Base-by-base conservation (phyloP, 2,329 filamentous ascomycete genomes). In the Paradendryphiella salina region DNA sequence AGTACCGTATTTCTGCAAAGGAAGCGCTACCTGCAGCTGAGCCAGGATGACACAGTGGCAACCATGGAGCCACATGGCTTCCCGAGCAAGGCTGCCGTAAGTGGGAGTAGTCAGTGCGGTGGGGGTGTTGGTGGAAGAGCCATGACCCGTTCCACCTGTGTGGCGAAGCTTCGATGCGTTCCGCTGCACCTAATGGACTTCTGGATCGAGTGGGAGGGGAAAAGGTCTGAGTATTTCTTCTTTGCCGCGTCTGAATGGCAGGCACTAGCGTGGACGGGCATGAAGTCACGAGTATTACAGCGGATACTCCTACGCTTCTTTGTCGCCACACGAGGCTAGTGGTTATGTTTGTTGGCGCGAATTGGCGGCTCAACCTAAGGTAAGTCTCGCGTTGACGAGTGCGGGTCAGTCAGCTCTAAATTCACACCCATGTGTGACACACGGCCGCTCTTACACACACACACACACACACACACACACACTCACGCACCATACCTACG, bases 391-490 rank as follows among this genome's bases (percentile, higher is more conserved):
- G 37, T 43, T 48, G 59, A 58, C 57, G 54, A 56, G 56, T 65
- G 63, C 61, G 66, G 63, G 66, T 67, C 66, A 60, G 65, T 71
- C 63, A 70, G 54, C 58, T 60, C 54, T 52, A 61, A 52, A 58
- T 56, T 59, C 56, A 52, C 54, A 54, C 28, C 39, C 28, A 29
- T 29, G 21, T 29, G 20, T 18, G 28, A 29, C 39, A 33, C 28
- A n/a, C 11, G 17, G 28, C 20, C 28, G 11, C 39, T 32, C 39
- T 32, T 29, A 29, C 29, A 37, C 43, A 29, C 39, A 33, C 39
- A 20, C 28, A n/a, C 11, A 13, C 28, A 31, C 17, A 10, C 38
- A 33, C 39, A 42, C 39, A 29, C 29, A 37, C 43, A 38, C 13
- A 31, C 43, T 26, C 23, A 35, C 42, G 42, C 37, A 41, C 37